phyloP scores from a whole-genome alignment of 2,329 filamentous ascomycete species.

The Cytospora schulzeri region DNA sequence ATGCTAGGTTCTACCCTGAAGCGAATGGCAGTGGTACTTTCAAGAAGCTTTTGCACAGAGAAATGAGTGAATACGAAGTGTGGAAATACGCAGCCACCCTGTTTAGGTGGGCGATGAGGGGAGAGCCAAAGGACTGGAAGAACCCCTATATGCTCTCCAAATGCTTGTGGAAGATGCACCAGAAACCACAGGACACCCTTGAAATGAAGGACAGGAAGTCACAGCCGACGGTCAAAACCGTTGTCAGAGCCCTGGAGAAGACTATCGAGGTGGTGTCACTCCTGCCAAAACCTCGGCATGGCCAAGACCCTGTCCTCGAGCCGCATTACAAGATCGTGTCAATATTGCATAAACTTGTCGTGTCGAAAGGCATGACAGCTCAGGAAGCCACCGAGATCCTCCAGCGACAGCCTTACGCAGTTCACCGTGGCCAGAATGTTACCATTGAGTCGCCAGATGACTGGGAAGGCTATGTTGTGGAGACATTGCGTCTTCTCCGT shows the following conservation, averaged over 20 bases:
- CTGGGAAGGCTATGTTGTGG: constrained; percentile 59
- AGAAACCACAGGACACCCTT: constrained; percentile 48
- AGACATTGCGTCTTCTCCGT: constrained; percentile 52
- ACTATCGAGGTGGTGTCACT: constrained; percentile 53
- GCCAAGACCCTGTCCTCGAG: constrained; percentile 77
- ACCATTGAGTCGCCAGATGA: constrained; percentile 62
- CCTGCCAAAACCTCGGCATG: constrained; percentile 58
- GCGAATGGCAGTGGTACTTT: constrained; percentile 52
- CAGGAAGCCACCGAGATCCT: constrained; percentile 55
- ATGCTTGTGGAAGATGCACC: constrained; percentile 66
- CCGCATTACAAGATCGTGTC: constrained; percentile 91
- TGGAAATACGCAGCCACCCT: constrained; percentile 62
- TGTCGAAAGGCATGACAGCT: constrained; percentile 49
- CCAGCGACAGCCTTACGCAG: constrained; percentile 57
- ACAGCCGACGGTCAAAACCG: constrained; percentile 42
- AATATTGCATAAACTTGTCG: constrained; percentile 78
- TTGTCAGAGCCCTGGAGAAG: constrained; percentile 54
- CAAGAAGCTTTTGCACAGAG: constrained; percentile 53
- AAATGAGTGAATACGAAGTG: constrained; percentile 62
- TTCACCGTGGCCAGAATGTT: constrained; percentile 50
- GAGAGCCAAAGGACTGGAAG: constrained; percentile 59
- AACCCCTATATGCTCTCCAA: constrained; percentile 64
- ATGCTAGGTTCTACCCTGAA: constrained; percentile 60
- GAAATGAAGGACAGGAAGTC: constrained; percentile 45
- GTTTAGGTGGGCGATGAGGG: constrained; percentile 57